Evolutionary conservation across 805 yeast genomes (phyloP), one percentile per base, ranked within the genome.

Genomic region (Blastobotrys attinorum): DNA sequence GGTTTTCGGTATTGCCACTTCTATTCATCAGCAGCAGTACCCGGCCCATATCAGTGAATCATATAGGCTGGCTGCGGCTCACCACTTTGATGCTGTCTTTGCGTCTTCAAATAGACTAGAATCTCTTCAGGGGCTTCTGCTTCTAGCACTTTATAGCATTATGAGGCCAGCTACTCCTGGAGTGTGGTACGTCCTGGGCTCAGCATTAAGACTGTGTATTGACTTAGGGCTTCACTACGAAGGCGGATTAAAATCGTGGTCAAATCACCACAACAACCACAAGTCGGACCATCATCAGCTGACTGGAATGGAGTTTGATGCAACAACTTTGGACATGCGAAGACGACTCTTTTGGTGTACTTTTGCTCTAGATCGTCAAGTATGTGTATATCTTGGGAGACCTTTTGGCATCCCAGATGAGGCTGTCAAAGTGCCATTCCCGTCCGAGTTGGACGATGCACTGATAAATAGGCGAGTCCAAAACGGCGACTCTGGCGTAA

Each of bases 91-190:
- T 46, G 66, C 75, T 1, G 75, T 81, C 1, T 77, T 77, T 57
- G 59, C 70, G 3, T 71, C 84, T 1, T 49, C 65, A 0, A 83
- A 86, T 52, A 70, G 81, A 37, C 63, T 86, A 31, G 94, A 84
- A 53, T 71, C 83, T 1, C 61, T 88, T 3, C 90, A 83, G 56
- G 88, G 89, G 0, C 66, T 84, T 11, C 58, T 88, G 15, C 65
- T 85, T 11, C 63, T 83, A 34, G 77, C 90, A 0, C 57, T 81
- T 3, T 88, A 83, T 57, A 77, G 94, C 0, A 70, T 82, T 27
- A 86, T 88, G 95, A 71, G 95, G 45, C 96, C 96, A 0, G 80
- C 90, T 1, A 76, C 76, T 11, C 95, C 96, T 0, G 92, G 95
- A 3, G 86, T 85, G n/a, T 88, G 97, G 97, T 85, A 85, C 58